Base-by-base conservation (phyloP, 2,329 filamentous ascomycete genomes). In the Myriangium duriaei region DNA sequence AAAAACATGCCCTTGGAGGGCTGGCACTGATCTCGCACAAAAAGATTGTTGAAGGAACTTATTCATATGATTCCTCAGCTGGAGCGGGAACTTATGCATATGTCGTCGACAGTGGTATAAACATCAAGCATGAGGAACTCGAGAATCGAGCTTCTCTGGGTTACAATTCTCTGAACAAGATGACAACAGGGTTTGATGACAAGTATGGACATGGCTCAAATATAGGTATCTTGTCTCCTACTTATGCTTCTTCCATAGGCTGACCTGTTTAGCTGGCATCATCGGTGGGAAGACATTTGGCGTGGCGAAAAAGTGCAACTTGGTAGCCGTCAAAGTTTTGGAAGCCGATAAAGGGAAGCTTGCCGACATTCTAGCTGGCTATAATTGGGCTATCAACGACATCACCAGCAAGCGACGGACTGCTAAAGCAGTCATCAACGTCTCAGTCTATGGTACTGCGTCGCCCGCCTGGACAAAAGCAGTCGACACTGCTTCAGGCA, bases 41-140 rank as follows among this genome's bases (percentile, higher is more conserved):
- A 11, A 30, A 30, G n/a, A 26, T 34, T 15, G 34, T 32, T 13
- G 31, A 26, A 16, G 41, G 37, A 10, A 37, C 39, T 41, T 42
- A 42, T 34, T 30, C 35, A 3, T 45, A 45, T 15, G 42, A 47
- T 24, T 21, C 32, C n/a, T 30, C 32, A 13, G 45, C 45, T 16
- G n/a, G n/a, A n/a, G 34, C 30, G 11, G 60, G 57, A 32, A 60
- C 61, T 19, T 60, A 61, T 30, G 56, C 61, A 34, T 64, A 64
- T 44, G 44, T 64, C 15, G 46, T 64, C 7, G 61, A 64, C 40
- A 44, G 47, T 26, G 50, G 51, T 42, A 43, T 53, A 32, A 37
- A 46, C 34, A 45, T 40, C 24, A 39, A 43, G 16, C 50, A 51
- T 41, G 42, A 21, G 42, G 47, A 61, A 32, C 63, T 60, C 28